Conservation (phyloP, 352 stramenopile species). For the Pythium coloratum region DNA sequence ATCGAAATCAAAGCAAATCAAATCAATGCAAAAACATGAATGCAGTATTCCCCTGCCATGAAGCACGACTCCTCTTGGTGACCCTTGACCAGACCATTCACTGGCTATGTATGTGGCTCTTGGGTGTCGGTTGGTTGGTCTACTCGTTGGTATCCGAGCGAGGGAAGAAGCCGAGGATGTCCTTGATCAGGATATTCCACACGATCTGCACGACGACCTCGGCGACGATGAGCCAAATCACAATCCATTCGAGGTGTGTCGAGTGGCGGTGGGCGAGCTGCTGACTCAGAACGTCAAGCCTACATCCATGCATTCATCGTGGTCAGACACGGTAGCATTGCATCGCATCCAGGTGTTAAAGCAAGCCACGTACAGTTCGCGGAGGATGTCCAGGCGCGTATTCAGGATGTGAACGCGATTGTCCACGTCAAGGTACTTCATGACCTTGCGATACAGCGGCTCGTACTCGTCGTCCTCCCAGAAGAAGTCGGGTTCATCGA, state of each 20-base stretch:
- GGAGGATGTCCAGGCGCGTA: slow-evolving; percentile 91
- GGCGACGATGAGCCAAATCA: slow-evolving; percentile 93
- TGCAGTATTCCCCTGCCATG: background rate
- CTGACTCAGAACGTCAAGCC: slow-evolving; percentile 90
- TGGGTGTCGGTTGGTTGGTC: background rate
- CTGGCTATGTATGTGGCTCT: too few species aligned
- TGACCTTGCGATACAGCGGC: slow-evolving; percentile 91
- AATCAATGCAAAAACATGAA: slow-evolving; percentile 1
- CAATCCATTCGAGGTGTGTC: slow-evolving; percentile 92
- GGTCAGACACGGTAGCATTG: background rate
- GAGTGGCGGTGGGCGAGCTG: slow-evolving; percentile 90
- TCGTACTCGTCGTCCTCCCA: slow-evolving; percentile 93
- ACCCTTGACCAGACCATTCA: background rate
- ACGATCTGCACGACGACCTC: slow-evolving; percentile 89
- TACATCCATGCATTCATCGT: slow-evolving; percentile 25
- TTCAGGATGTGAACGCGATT: slow-evolving; percentile 93
- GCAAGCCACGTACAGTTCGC: slow-evolving; percentile 74
- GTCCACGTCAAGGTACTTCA: slow-evolving; percentile 92
- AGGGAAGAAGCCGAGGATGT: slow-evolving; percentile 87
- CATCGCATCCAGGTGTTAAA: background rate
- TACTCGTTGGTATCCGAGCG: slow-evolving; percentile 39
- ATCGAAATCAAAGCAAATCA: background rate
- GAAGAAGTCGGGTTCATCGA: slow-evolving; percentile 94
- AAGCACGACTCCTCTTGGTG: background rate
- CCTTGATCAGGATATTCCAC: slow-evolving; percentile 90